These are phyloP conservation scores for Wickerhamiella alocasiicola DNA, from an alignment of 805 yeast genomes.

Conservation along the genomic window DNA sequence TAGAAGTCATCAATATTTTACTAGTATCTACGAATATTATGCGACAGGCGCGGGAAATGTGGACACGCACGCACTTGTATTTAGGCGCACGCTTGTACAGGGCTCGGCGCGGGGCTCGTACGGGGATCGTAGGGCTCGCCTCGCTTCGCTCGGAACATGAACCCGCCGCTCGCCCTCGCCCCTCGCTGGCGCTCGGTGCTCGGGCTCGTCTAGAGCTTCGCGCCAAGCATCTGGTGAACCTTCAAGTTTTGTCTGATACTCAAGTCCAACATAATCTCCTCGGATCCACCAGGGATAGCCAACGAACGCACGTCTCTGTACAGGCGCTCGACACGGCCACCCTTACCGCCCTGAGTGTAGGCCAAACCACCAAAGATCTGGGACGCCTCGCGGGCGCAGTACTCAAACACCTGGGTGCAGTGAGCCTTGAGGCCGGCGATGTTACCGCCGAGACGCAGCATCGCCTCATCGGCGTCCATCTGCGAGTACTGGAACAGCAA, in stretches of 20 bases:
- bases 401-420: constrained; percentile 32
- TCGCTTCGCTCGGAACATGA: too few relatives aligned
- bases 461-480: constrained; percentile 32
- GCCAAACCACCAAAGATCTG: constrained; percentile 35
- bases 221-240: constrained; percentile 30
- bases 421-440: constrained; percentile 34
- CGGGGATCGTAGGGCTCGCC: too few relatives aligned
- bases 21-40: too few relatives aligned
- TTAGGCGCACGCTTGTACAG: too few relatives aligned
- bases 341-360: constrained; percentile 34
- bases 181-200: too few relatives aligned
- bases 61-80: too few relatives aligned
- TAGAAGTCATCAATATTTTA: too few relatives aligned
- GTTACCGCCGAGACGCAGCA: constrained; percentile 33
- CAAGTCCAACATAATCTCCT: constrained; percentile 35
- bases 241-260: constrained; percentile 31
- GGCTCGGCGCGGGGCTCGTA: too few relatives aligned
- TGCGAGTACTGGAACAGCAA: constrained; percentile 27
- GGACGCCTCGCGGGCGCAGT: constrained; percentile 34
- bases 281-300: constrained; percentile 37
- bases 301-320: constrained; percentile 35
- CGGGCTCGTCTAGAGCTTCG: constrained; percentile 29
- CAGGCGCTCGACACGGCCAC: constrained; percentile 33
- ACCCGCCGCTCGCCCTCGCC: too few relatives aligned
- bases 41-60: too few relatives aligned